These are phyloP conservation scores for Cladosporium sp. DNA, from an alignment of 2,329 filamentous ascomycete species.

Conservation along the genomic window DNA sequence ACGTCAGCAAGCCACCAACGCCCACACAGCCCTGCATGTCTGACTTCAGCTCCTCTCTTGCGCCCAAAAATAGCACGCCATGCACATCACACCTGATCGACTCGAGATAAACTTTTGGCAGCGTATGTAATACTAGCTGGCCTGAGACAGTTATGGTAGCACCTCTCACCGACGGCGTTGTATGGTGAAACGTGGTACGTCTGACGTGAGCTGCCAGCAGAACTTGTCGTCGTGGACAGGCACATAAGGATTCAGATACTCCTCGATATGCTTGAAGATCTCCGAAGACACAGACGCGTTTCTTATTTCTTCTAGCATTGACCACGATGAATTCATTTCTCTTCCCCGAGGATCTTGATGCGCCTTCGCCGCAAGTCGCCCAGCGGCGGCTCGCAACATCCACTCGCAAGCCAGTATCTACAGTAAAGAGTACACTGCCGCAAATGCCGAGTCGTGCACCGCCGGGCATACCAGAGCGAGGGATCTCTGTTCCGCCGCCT, in stretches of 20 bases:
- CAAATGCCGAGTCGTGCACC: neutral
- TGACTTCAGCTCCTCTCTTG: neutral
- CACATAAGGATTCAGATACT: too few species aligned
- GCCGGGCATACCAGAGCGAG: neutral
- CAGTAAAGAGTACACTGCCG: neutral
- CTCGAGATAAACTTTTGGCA: too few species aligned
- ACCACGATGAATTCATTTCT: constrained; percentile 1
- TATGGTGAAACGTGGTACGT: too few species aligned
- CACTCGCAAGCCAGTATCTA: neutral
- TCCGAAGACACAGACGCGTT: too few species aligned
- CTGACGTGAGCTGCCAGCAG: too few species aligned
- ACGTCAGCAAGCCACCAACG: neutral
- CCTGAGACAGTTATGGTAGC: too few species aligned
- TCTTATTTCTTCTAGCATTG: neutral
- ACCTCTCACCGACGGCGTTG: too few species aligned
- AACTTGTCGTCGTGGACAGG: too few species aligned
- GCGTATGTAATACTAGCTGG: too few species aligned
- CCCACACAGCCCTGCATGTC: neutral
- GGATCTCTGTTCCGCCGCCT: neutral
- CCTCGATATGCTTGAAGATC: too few species aligned
- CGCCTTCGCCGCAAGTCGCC: neutral
- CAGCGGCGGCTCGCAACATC: neutral
- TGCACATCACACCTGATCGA: neutral
- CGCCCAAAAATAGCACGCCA: neutral
- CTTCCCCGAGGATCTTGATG: constrained; percentile 3